Evolutionary conservation across 306 rosid species (phyloP), one percentile per base, ranked within the genome.

Genomic region (Lupinus albus): DNA sequence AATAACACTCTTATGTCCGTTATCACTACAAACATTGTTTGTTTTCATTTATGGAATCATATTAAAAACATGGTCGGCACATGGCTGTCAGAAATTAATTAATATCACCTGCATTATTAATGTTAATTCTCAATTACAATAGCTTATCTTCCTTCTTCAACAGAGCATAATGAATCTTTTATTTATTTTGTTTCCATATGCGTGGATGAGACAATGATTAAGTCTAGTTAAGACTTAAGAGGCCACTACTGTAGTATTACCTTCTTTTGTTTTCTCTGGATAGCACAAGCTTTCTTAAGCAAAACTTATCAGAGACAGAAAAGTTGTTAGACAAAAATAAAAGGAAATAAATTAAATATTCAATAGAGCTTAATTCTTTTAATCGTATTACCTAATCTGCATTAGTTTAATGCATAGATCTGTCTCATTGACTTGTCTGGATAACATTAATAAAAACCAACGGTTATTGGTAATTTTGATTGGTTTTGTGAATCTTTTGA

Each of bases 391-490:
- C 83, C 83, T 70, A 78, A 65, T 55, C 16, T 64, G 20, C 57
- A 74, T 60, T 78, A 60, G 56, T 70, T 74, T 78, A 82, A 72
- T 74, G 16, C 2, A 6, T 58, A 63, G 61, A 73, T 81, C 69
- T 63, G 63, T 3, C 32, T 44, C 48, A 9, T 61, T 77, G 82
- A 78, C 80, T 45, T 81, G 82, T 81, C 28, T 14, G 45, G 85
- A 82, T 82, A 81, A 82, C 73, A 70, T 74, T 28, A 70, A 65
- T 14, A 70, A 81, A 53, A 61, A 28, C 9, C 53, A 65, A 67
- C 9, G 78, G 63, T 2, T 60, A 32, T 16, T 16, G 49, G 38
- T 72, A 11, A 51, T 25, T 14, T 56, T 8, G 7, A 77, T 7
- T 56, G 61, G 38, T 45, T 36, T 46, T 33, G 59, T 48, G 55